A percentile compares a stretch with the other conserved stretches of the same genome.
These are phyloP conservation scores for Thermomyces lanuginosus DNA, from an alignment of 2,329 filamentous ascomycete genomes.

Conservation along the genomic window DNA sequence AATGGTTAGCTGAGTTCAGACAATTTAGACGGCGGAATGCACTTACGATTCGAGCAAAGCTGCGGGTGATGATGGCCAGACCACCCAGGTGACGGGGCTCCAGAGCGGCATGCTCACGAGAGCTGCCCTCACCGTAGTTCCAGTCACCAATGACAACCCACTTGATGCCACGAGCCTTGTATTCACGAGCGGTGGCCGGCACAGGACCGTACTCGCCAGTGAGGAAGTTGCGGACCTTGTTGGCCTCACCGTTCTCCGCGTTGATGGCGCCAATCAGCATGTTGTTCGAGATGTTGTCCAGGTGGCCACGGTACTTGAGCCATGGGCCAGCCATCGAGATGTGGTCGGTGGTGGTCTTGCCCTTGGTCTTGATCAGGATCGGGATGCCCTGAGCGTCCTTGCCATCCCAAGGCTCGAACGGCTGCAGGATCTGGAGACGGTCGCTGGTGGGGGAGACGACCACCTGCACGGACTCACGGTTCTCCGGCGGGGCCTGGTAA, in stretches of 20 bases:
- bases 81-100: constrained; percentile 95
- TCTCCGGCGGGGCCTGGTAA: constrained; percentile 82
- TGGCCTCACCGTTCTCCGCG: constrained; percentile 86
- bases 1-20: constrained; percentile 8
- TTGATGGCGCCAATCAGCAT: constrained; percentile 98
- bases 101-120: constrained; percentile 93
- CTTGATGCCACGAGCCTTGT: constrained; percentile 90
- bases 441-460: constrained; percentile 77
- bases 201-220: constrained; percentile 75
- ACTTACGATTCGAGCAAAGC: constrained; percentile 79
- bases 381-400: constrained; percentile 73
- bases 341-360: constrained; percentile 94
- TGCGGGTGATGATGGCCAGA: constrained; percentile 87
- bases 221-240: constrained; percentile 88
- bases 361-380: constrained; percentile 89
- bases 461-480: constrained; percentile 58
- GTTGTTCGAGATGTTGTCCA: constrained; percentile 99
- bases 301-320: constrained; percentile 96
- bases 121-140: constrained; percentile 98
- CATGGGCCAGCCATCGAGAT: constrained; percentile 95
- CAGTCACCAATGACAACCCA: constrained; percentile 98
- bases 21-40: not conserved
- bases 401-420: constrained; percentile 79
- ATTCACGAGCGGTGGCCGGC: constrained; percentile 86
- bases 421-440: constrained; percentile 79